Base-by-base conservation (phyloP, 2,329 filamentous ascomycete species). In the Penicillium sp. region DNA sequence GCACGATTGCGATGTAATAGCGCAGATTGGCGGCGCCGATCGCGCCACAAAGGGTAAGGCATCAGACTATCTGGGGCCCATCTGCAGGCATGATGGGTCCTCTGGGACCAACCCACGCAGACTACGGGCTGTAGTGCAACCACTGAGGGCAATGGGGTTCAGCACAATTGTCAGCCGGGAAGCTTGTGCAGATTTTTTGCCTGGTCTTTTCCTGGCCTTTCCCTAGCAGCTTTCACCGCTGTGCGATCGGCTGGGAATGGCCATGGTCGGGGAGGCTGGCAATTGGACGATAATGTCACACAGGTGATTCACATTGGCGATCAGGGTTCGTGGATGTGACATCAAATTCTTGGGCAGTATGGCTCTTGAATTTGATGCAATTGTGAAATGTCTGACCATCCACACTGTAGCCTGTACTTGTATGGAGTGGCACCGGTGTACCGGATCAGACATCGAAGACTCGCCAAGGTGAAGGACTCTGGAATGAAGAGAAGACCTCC, bases 1-100 rank as follows among this genome's bases (percentile, higher is more conserved):
- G 52, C 63, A 49, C 52, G 60, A 61, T 65, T 57, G 56, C 52
- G 55, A 61, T 63, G 61, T 60, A 65, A 65, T 65, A 61, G 63
- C 54, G 60, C 55, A 63, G 63, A 64, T 58, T 58, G 49, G 55
- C 34, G 55, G 31, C 18, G 61, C 60, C 34, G 54, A 60, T 63
- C 60, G 43, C 32, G 32, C 54, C 21, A 7, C 46, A 52, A 63
- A 60, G 53, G 61, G 63, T 18, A 58, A 52, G 16, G 14, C 22
- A 43, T 43, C 51, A 47, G 45, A 38, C 38, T 52, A 54, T 57
- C 53, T 60, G 54, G 48, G 48, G 38, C 53, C 53, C 52, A 54
- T 58, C 56, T 64, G 61, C 51, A 59, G 54, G 48, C 38, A 55
- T 45, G 45, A 36, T 56, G 52, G 52, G 36, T 44, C 40, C 29